Evolutionary conservation across 2,329 filamentous ascomycete species (phyloP), one percentile per base, ranked within the genome.

Genomic region (Scedosporium boydii): DNA sequence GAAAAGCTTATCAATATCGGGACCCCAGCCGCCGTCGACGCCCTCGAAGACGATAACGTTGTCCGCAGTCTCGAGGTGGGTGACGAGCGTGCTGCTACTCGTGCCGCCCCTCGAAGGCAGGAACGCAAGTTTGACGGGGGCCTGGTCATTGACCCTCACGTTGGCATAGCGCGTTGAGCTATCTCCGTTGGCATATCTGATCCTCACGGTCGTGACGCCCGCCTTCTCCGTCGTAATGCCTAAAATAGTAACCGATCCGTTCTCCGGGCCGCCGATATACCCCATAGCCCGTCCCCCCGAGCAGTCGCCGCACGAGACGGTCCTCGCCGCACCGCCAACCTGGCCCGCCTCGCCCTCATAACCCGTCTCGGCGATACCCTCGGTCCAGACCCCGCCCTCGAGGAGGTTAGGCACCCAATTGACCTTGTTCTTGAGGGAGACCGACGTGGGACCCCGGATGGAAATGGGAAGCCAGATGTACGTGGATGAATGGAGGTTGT

Each of bases 391-490:
- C 0, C 80, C 79, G 0, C 80, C 78, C 0, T 74, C 71, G 2
- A 67, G 65, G 0, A 76, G 73, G 57, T 84, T 70, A 0, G 80
- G 74, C 0, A 81, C 71, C 84, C 84, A 87, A 63, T 80, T 82
- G 9, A 82, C 81, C 27, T 76, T 70, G 70, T 85, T 81, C 61
- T 76, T 72, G 68, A 84, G 76, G 9, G 67, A 77, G 2, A 84
- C 81, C 0, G 73, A 78, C 0, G 76, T 82, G 0, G 55, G 21
- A 4, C 82, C 83, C 1, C 74, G 75, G 64, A 87, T 76, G 3
- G 69, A 74, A 0, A 88, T 71, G 0, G 86, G 86, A 0, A 88
- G 76, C 86, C 86, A 89, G 48, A 88, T 74, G 67, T 88, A 88
- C 0, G 84, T 87, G 60, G 80, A 83, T 0, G 80, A 74, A 71